Evolutionary conservation across 1,284 basidiomycete genomes (phyloP).

Genomic region (Abortiporus biennis): DNA sequence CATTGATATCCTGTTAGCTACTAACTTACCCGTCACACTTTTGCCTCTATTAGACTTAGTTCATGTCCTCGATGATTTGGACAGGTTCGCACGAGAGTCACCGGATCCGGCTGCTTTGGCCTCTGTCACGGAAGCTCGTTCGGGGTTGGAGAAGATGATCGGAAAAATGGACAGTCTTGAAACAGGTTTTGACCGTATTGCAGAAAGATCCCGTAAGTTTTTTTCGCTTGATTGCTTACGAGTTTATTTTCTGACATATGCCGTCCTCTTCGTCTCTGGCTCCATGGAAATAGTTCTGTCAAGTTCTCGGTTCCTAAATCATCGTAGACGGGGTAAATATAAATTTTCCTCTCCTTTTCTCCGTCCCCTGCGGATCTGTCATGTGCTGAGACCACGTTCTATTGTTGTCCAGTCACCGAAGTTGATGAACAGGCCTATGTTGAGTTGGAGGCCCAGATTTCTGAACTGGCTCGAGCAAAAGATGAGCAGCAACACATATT

Average conservation of each 20-base stretch:
- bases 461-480: conserved; percentile 46
- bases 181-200: conserved; percentile 72
- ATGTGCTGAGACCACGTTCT: no score
- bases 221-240: background rate
- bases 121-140: conserved; percentile 59
- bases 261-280: background rate
- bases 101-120: conserved; percentile 39
- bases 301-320: conserved; percentile 57
- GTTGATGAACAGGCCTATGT: conserved; percentile 65
- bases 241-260: background rate
- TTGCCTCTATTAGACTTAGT: conserved; percentile 50
- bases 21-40: background rate
- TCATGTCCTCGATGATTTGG: conserved; percentile 59
- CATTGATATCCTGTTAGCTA: background rate
- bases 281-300: conserved; percentile 57
- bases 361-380: background rate
- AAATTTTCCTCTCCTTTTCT: conserved; percentile 5
- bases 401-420: conserved; percentile 46
- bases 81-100: conserved; percentile 41
- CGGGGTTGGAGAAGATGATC: conserved; percentile 60
- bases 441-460: conserved; percentile 60
- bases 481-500: conserved; percentile 45
- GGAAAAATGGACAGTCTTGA: conserved; percentile 73
- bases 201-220: conserved; percentile 68
- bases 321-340: conserved; percentile 61